Percentiles rank a stretch among this genome's conserved stretches.
Conservation (phyloP, 148 eudicot species). For the Fagopyrum esculentum region DNA sequence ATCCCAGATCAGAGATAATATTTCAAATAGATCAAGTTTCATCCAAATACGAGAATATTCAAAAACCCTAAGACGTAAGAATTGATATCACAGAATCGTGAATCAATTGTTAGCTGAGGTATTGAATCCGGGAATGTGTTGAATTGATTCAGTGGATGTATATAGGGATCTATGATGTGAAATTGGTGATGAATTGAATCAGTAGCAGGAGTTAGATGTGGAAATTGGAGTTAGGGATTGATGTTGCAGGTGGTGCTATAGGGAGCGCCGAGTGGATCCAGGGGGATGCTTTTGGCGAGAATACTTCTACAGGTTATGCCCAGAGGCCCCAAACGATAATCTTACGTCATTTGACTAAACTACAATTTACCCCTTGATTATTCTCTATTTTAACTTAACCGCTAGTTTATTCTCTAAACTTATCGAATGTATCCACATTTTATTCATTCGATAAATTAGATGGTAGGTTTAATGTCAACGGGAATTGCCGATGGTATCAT, state of each 20-base stretch:
- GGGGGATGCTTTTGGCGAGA: not conserved
- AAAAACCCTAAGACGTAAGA: not conserved
- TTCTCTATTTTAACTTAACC: too few species aligned
- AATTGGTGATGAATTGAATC: not conserved
- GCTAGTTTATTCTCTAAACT: too few species aligned
- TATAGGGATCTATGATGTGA: not conserved
- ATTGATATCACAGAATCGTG: not conserved
- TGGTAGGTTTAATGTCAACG: too few species aligned
- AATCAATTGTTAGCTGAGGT: constrained; percentile 6
- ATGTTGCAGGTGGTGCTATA: not conserved
- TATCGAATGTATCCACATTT: too few species aligned
- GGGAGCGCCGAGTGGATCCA: constrained; percentile 3
- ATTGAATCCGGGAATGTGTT: not conserved
- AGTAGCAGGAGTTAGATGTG: not conserved
- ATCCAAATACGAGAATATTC: not conserved
- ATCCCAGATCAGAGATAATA: not conserved
- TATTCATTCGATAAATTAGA: too few species aligned
- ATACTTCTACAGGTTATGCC: not conserved
- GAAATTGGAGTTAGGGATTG: not conserved
- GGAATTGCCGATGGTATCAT: too few species aligned
- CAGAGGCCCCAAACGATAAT: not conserved
- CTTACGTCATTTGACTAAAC: not conserved
- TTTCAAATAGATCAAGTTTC: not conserved
- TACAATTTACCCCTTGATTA: not conserved
- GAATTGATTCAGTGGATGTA: not conserved